Evolutionary conservation across 1,284 basidiomycete species (phyloP), one percentile per base, ranked within the genome.

Genomic region (Mycena sp.): DNA sequence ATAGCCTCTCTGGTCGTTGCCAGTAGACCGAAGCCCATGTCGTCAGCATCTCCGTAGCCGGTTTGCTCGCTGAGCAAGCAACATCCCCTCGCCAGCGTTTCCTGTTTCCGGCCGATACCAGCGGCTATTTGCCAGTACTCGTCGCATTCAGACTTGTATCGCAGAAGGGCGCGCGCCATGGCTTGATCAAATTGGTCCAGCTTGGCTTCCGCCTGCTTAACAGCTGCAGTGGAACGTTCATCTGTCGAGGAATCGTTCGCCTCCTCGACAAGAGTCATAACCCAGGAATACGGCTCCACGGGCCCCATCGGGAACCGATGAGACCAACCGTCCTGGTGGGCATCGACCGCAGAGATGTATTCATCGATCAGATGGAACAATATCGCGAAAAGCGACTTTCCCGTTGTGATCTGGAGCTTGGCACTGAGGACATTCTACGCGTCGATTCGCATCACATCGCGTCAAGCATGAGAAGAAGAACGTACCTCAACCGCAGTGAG

Each of bases 21-120:
- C 63, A 81, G 69, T 16, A 81, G 67, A 2, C 73, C 72, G 61
- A 77, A 76, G 4, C 76, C 77, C 69, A 77, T 77, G 41, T 77
- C 78, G 45, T 76, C 77, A 4, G 75, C 74, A 4, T 74, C 73
- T 0, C 80, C 80, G 68, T 72, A 81, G 0, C 80, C 80, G 0
- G 80, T 81, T 65, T 81, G 80, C 65, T 81, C 80, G 46, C 75
- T 78, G n/a, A 81, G 70, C 60, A 81, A 69, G 60, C 80, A 81
- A 54, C 78, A 80, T 0, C 74, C 75, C 48, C 74, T 74, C 0
- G 75, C 75, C n/a, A 81, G 70, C 4, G 69, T 72, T 40, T 77
- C 72, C 59, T 80, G 79, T 55, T 76, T 77, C 3, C 69, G 62
- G 23, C 75, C 76, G 38, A 81, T 77, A 10, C 69, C 65, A 32